These are phyloP conservation scores for Xanthoparmelia taractica DNA, from an alignment of 495 filamentous ascomycete species.

Conservation along the genomic window DNA sequence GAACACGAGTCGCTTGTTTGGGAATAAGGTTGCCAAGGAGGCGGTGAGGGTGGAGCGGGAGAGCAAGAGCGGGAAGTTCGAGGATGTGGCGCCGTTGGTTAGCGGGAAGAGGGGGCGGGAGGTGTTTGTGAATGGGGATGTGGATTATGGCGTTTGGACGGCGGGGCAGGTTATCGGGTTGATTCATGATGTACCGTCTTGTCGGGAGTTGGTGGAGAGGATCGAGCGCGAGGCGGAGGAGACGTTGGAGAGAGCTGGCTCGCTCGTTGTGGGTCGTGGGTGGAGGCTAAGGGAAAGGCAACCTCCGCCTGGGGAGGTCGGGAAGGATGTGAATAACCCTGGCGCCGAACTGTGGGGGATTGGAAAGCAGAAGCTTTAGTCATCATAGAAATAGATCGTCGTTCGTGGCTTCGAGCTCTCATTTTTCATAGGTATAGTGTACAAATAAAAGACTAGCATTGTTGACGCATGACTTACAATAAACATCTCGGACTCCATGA, in stretches of 20 bases:
- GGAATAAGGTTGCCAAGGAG: conserved; percentile 77
- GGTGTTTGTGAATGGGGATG: conserved; percentile 88
- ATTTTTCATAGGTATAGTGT: background rate
- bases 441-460: background rate
- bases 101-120: conserved; percentile 86
- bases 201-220: conserved; percentile 46
- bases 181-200: conserved; percentile 63
- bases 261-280: conserved; percentile 5
- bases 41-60: conserved; percentile 76
- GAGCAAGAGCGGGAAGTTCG: conserved; percentile 81
- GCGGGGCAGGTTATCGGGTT: conserved; percentile 64
- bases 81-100: conserved; percentile 81
- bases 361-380: conserved; percentile 25
- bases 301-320: conserved; percentile 16
- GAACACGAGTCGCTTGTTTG: conserved; percentile 83
- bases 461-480: background rate
- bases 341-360: conserved; percentile 36
- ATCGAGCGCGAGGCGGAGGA: conserved; percentile 61
- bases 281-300: background rate
- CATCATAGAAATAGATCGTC: background rate
- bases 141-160: conserved; percentile 81
- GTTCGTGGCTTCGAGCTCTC: background rate
- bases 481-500: too few relatives aligned
- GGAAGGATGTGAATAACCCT: conserved; percentile 30
- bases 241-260: conserved; percentile 14